Evolutionary conservation across 2,329 filamentous ascomycete species (phyloP).

Genomic region (Claviceps lovelessii): DNA sequence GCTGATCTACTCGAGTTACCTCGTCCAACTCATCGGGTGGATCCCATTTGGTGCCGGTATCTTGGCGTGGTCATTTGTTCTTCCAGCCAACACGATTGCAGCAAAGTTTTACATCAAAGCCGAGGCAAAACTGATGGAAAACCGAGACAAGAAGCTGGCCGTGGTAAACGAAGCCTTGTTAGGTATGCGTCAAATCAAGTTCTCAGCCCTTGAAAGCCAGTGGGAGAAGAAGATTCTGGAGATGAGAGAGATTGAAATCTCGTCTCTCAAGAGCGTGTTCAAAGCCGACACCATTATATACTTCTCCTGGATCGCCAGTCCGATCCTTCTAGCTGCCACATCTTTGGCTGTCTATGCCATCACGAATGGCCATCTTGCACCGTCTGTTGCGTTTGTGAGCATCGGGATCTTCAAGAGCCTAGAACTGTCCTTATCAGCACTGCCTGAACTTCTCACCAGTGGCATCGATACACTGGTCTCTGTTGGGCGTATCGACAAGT

Average conservation of each 20-base stretch:
- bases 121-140: conserved; percentile 59
- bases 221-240: conserved; percentile 57
- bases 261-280: conserved; percentile 52
- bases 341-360: conserved; percentile 55
- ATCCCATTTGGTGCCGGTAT: conserved; percentile 52
- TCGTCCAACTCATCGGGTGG: conserved; percentile 60
- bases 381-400: conserved; percentile 67
- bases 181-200: conserved; percentile 75
- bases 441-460: conserved; percentile 61
- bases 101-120: conserved; percentile 49
- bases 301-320: conserved; percentile 58
- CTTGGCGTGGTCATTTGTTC: conserved; percentile 45
- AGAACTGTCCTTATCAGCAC: conserved; percentile 53
- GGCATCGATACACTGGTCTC: conserved; percentile 62
- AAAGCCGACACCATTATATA: conserved; percentile 47
- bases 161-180: conserved; percentile 64
- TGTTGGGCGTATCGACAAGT: conserved; percentile 54
- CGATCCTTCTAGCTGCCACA: conserved; percentile 57
- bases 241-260: conserved; percentile 51
- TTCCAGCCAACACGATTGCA: conserved; percentile 54
- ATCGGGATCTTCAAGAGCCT: conserved; percentile 62
- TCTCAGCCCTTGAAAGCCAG: conserved; percentile 58
- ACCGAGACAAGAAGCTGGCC: conserved; percentile 59
- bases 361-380: conserved; percentile 46
- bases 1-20: conserved; percentile 48